phyloP scores from a whole-genome alignment of 1,139 yeast species.

The Candida pseudoviswanathii region DNA sequence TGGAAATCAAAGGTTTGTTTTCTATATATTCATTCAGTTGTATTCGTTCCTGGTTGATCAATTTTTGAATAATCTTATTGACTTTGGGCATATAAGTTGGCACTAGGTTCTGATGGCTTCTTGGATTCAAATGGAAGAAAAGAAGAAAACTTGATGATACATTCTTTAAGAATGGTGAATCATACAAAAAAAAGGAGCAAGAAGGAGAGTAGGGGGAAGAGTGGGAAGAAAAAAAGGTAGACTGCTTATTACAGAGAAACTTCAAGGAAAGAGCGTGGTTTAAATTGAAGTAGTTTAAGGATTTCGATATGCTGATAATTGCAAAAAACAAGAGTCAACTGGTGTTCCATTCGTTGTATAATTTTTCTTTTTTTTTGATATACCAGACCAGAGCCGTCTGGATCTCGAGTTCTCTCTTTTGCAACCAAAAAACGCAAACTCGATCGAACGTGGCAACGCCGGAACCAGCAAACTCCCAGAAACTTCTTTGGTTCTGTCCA shows the following conservation, averaged over 20 bases:
- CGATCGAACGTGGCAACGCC: background rate
- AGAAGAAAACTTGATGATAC: background rate
- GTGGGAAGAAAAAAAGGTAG: background rate
- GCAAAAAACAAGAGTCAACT: background rate
- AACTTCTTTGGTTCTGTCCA: no score
- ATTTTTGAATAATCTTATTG: slow-evolving; percentile 3
- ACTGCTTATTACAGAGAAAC: background rate
- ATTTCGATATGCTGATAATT: background rate
- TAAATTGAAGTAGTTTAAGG: background rate
- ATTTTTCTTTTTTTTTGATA: background rate
- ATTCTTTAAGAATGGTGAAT: slow-evolving; percentile 1
- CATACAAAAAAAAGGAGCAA: background rate
- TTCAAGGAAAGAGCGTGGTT: background rate
- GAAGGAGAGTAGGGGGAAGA: background rate
- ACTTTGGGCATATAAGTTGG: slow-evolving; percentile 4
- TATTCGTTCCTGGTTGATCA: slow-evolving; percentile 6
- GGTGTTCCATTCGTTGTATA: no score
- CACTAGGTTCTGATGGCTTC: background rate
- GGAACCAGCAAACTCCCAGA: no score
- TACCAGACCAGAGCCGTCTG: no score
- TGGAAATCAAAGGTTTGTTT: background rate
- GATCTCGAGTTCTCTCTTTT: background rate
- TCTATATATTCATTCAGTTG: background rate
- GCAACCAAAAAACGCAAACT: background rate
- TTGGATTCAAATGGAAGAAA: background rate